A percentile compares a stretch with the other conserved stretches of the same genome.
Evolutionary conservation across 129 eudicot genomes (phyloP).

Genomic region (Scalesia atractyloides): DNA sequence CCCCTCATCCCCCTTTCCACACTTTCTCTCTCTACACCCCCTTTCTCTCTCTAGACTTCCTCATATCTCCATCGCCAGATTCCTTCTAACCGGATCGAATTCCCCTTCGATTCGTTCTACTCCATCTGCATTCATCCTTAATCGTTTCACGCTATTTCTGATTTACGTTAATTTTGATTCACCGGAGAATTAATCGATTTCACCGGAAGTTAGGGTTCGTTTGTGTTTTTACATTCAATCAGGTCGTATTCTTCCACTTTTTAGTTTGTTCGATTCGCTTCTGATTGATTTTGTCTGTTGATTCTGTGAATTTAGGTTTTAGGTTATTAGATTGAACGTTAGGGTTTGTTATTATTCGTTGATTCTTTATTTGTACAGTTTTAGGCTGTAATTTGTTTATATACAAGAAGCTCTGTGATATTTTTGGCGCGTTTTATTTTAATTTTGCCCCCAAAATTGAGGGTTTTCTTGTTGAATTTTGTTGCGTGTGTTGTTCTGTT

Average conservation of each 20-base stretch:
- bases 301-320: conserved; percentile 21
- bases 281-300: not conserved
- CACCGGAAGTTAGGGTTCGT: conserved; percentile 17
- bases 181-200: not conserved
- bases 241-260: conserved; percentile 27
- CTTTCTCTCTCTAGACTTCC: conserved; percentile 25
- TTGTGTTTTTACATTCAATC: conserved; percentile 2
- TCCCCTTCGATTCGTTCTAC: not conserved
- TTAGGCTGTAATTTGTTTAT: not conserved
- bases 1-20: conserved; percentile 27
- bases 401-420: conserved; percentile 51
- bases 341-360: conserved; percentile 34
- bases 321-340: conserved; percentile 19
- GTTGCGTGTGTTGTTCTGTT: not conserved
- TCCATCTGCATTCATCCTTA: conserved; percentile 8
- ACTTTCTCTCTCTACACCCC: conserved; percentile 17
- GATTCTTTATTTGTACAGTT: conserved; percentile 41
- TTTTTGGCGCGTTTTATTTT: conserved; percentile 69
- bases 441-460: conserved; percentile 58
- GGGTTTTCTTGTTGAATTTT: conserved; percentile 43
- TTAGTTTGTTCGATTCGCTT: not conserved
- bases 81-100: conserved; percentile 24
- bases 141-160: not conserved
- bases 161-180: not conserved
- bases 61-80: conserved; percentile 30